Evolutionary conservation across 2,329 filamentous ascomycete genomes (phyloP), one percentile per base, ranked within the genome.

Genomic region (Monosporascus sp.): DNA sequence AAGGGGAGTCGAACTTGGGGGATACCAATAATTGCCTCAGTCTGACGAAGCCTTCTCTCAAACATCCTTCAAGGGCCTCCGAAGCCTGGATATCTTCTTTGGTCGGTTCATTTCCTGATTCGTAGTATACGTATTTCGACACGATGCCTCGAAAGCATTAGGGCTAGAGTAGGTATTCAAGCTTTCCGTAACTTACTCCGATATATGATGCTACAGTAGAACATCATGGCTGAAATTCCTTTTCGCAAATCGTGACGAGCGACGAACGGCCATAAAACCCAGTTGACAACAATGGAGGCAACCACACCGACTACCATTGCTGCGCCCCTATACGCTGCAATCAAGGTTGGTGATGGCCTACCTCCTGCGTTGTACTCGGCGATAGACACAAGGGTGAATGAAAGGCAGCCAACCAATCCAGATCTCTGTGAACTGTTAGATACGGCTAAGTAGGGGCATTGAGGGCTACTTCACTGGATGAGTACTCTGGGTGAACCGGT

Each of bases 191-290:
- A 63, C 68, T 57, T 55, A 76, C 75, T 74, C 62, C 81, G 70
- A 61, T 84, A 85, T 7, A 83, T 73, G 54, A 83, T 75, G 53
- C 78, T 80, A 54, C 77, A 74, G 59, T 82, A 81, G 48, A 82
- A 78, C 58, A 84, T 70, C 78, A 81, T 83, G 2, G 74, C 71
- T 1, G 80, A 79, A 2, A 82, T 63, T 0, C 78, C 79, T 54
- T 77, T 78, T 22, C 81, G 70, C 15, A 85, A 71, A 62, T 83
- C 81, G 58, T 83, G 80, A 14, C 81, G 72, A 11, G 81, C 81
- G 5, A 84, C 74, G 56, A 85, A 85, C 2, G 81, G 81, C 81
- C 81, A 85, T 3, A 85, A 67, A 14, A 81, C 60, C 80, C 80
- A 84, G 57, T 83, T 84, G 15, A 83, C 74, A 1, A 81, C 56